Base-by-base conservation (phyloP, 345 rosid genomes). In the Eucalyptus rudis region DNA sequence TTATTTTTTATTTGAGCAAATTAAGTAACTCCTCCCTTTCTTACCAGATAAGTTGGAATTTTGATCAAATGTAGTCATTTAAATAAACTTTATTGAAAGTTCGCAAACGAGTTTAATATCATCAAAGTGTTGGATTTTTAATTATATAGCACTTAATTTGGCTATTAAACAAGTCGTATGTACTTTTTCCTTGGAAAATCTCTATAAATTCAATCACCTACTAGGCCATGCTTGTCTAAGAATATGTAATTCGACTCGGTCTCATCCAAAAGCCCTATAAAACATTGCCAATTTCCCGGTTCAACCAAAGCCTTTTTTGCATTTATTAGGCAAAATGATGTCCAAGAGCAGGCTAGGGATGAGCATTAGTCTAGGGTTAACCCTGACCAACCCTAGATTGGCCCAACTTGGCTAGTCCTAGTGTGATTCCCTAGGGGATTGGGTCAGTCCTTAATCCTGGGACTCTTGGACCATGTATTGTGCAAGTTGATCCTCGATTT, bases 401-500 rank as follows among this genome's bases (percentile, higher is more conserved):
- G 22, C 56, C 56, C 22, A 51, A 17, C 22, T 51, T 51, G 56
- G 56, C 22, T 3, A 17, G 22, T 17, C 56, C 2, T 51, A 0
- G 56, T 17, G 56, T 51, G 56, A 17, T 51, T 52, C 56, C 56
- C 4, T 52, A 52, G 56, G 9, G 10, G 56, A 52, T 0, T 19
- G 0, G 9, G 4, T 52, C 56, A 19, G 0, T 52, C 24, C 24
- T 52, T 52, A 52, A 52, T 52, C 56, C 0, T 19, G 0, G 4
- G 22, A 17, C 56, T 52, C 56, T 19, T 52, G 1, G 56, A 52
- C 0, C 24, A 0, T 52, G 0, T 17, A 52, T 52, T 52, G 4
- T 52, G 56, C 24, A 52, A 52, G 10, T 17, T 52, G 24, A 52
- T 51, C 4, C 0, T 7, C 9, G 0, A 51, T 52, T 24, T 52